phyloP scores from a whole-genome alignment of 2,329 filamentous ascomycete genomes.

The Pseudogymnoascus sp. region DNA sequence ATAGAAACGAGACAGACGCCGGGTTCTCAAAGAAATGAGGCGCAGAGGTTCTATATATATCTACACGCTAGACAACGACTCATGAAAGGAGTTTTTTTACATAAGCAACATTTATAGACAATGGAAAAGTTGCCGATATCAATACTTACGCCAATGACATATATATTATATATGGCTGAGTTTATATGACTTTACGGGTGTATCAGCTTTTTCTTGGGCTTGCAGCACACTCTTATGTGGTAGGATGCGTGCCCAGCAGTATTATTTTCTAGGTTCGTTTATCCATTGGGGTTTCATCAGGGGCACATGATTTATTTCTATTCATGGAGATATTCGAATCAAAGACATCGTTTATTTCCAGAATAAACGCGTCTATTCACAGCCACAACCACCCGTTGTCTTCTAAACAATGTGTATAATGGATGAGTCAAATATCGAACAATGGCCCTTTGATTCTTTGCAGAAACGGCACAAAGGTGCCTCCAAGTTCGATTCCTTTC shows the following conservation, averaged over 20 bases:
- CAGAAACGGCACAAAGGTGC: background rate
- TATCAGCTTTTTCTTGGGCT: too few relatives aligned
- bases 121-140: background rate
- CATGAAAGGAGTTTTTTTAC: background rate
- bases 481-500: background rate
- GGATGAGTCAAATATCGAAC: background rate
- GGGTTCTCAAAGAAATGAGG: background rate
- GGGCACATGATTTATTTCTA: background rate
- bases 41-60: background rate
- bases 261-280: background rate
- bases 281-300: background rate
- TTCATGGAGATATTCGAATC: background rate
- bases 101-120: background rate
- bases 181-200: background rate
- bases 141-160: background rate
- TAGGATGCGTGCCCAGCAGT: background rate
- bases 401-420: background rate
- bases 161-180: background rate
- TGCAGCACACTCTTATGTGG: background rate
- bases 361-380: background rate
- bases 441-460: background rate
- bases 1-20: background rate
- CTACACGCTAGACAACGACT: background rate
- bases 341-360: background rate
- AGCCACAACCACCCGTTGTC: background rate